Conservation (phyloP, 257 asterid species). For the Perilla frutescens region DNA sequence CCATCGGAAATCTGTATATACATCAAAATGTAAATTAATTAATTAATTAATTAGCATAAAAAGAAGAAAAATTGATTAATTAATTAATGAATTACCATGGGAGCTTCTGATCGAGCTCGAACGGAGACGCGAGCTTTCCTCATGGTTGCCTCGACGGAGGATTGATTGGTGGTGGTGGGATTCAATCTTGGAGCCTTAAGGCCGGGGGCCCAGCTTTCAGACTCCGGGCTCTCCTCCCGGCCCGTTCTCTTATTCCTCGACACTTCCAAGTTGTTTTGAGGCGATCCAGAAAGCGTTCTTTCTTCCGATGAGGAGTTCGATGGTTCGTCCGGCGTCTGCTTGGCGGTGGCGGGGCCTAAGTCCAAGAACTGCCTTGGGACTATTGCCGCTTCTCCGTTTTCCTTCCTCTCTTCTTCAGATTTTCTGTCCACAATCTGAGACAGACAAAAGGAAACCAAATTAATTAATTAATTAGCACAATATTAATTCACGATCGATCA, state of each 20-base stretch:
- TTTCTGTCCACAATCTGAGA: conserved; percentile 40
- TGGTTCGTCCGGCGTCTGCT: conserved; percentile 45
- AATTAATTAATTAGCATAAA: neutral
- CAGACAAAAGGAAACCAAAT: no score
- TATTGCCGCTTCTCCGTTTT: conserved; percentile 26
- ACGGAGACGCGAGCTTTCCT: conserved; percentile 97
- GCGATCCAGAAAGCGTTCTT: conserved; percentile 75
- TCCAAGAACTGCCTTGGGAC: conserved; percentile 75
- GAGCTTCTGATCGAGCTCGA: conserved; percentile 97
- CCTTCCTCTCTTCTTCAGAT: conserved; percentile 42
- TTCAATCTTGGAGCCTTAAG: conserved; percentile 56
- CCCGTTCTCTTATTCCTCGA: conserved; percentile 49
- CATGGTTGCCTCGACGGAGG: conserved; percentile 75
- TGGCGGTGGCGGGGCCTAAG: conserved; percentile 40
- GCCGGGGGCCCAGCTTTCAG: conserved; percentile 66
- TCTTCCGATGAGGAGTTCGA: conserved; percentile 78
- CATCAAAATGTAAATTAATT: neutral
- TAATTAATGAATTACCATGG: conserved; percentile 54
- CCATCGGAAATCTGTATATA: conserved; percentile 81
- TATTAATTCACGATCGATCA: neutral
- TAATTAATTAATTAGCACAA: no score
- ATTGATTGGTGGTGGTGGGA: conserved; percentile 33
- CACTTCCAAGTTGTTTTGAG: conserved; percentile 35
- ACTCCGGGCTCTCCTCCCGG: conserved; percentile 79
- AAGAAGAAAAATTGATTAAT: neutral